Base-by-base conservation (phyloP, 495 filamentous ascomycete genomes). In the Podospora sp. region DNA sequence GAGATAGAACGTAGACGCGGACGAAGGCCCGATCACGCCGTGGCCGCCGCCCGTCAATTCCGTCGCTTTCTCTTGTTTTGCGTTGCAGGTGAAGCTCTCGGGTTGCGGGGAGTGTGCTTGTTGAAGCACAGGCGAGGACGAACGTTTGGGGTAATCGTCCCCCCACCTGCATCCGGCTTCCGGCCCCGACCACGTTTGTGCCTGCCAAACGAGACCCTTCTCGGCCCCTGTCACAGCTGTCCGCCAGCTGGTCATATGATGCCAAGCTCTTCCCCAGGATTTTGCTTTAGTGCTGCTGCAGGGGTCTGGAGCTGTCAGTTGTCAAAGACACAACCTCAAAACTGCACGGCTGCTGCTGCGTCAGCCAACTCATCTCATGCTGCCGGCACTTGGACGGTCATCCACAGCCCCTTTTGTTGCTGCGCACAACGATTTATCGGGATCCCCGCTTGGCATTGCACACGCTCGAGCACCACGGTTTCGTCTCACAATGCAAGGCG, bases 61-160 rank as follows among this genome's bases (percentile, higher is more conserved):
- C 24, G 9, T 29, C 46, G 22, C 12, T 52, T 63, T 18, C 27
- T 63, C 52, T 63, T 18, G 36, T 36, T 25, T 25, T n/a, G 12
- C 18, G 5, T 24, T 21, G 7, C 22, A 18, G 52, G 61, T 40
- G n/a, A 46, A 51, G 20, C 46, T 52, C 22, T 40, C 24, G 21
- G 52, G 33, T 56, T 22, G 63, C 52, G 63, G 63, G 51, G 63
- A 65, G 63, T 26, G 8, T 52, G 49, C 49, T 52, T 18, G 53
- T 29, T 25, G 25, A 59, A n/a, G n/a, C n/a, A n/a, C n/a, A n/a
- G 40, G 40, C 2, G 5, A 46, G 40, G 40, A 46, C 12, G 40
- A 27, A 27, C 16, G 24, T 50, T 63, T 63, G 61, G 61, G 61
- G 61, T 63, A 63, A 63, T 63, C 26, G 56, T 59, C 56, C 56